These are phyloP conservation scores for Tilletia setariae DNA, from an alignment of 1,284 basidiomycete genomes.

Conservation along the genomic window DNA sequence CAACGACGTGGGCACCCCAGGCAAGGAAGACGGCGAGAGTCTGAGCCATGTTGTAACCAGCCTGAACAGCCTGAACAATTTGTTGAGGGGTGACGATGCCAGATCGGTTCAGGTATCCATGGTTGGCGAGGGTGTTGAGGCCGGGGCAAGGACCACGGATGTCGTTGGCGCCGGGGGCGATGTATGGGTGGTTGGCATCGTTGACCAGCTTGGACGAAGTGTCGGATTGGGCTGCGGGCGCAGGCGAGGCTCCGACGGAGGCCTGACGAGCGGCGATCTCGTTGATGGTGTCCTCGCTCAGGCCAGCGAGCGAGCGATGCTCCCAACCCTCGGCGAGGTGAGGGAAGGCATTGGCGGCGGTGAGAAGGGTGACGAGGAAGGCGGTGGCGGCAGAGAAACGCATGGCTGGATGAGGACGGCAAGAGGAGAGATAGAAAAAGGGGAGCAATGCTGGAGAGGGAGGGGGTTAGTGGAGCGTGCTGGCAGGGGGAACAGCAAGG, in stretches of 20 bases:
- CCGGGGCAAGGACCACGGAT: conserved; percentile 25
- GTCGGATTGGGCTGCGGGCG: not conserved
- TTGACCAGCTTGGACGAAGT: conserved; percentile 15
- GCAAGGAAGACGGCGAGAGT: conserved; percentile 24
- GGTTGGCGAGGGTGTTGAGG: conserved; percentile 27
- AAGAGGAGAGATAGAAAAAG: not conserved
- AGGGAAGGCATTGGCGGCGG: conserved; percentile 13
- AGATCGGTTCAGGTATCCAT: conserved; percentile 19
- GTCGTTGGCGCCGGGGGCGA: conserved; percentile 21
- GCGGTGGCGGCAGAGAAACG: conserved; percentile 7
- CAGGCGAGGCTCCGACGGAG: not conserved
- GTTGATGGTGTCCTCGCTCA: not conserved
- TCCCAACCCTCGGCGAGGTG: not conserved
- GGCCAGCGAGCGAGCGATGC: not conserved
- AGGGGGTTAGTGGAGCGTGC: too few species aligned
- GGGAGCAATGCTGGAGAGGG: not conserved
- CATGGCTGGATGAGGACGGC: not conserved
- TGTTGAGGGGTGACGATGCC: conserved; percentile 24
- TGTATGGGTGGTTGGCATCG: conserved; percentile 26
- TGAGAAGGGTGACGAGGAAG: not conserved
- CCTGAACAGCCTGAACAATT: conserved; percentile 24
- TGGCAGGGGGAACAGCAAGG: too few species aligned
- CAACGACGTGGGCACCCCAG: conserved; percentile 23
- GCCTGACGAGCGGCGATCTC: not conserved
- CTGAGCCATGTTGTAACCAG: conserved; percentile 27